Conservation (phyloP, 257 asterid species). For the Solanum piurae region DNA sequence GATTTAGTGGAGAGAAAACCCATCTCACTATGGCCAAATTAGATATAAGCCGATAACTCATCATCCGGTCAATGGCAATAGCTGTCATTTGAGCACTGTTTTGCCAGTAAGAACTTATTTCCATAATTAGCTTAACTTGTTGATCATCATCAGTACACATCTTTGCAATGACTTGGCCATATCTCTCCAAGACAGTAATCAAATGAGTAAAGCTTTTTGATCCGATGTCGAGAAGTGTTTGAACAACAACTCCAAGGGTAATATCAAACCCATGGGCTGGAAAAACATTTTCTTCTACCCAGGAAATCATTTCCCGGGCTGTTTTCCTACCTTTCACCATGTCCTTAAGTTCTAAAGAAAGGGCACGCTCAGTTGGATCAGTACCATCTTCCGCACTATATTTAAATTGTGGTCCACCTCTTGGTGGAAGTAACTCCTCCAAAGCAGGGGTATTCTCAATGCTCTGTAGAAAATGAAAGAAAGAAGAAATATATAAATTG, state of each 20-base stretch:
- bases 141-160: constrained; percentile 76
- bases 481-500: background rate
- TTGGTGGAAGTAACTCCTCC: constrained; percentile 95
- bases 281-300: constrained; percentile 72
- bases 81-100: constrained; percentile 88
- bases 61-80: constrained; percentile 88
- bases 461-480: constrained; percentile 39
- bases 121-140: constrained; percentile 74
- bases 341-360: constrained; percentile 64
- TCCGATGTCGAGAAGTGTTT: constrained; percentile 89
- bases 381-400: constrained; percentile 57
- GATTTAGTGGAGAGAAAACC: constrained; percentile 70
- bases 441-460: constrained; percentile 89
- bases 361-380: constrained; percentile 52
- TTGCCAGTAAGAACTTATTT: constrained; percentile 87
- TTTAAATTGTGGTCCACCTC: constrained; percentile 58
- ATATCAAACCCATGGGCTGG: constrained; percentile 66
- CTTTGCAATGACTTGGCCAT: constrained; percentile 83
- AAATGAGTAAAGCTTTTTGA: constrained; percentile 96
- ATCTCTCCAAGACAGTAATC: constrained; percentile 93
- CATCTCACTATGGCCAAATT: constrained; percentile 92
- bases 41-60: constrained; percentile 94
- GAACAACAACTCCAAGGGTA: constrained; percentile 67
- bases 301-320: constrained; percentile 61
- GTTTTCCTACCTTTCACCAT: constrained; percentile 73